Percentiles rank a stretch among this genome's conserved stretches.
phyloP scores from a whole-genome alignment of 1,139 yeast species.

The Pichia kudriavzevii region DNA sequence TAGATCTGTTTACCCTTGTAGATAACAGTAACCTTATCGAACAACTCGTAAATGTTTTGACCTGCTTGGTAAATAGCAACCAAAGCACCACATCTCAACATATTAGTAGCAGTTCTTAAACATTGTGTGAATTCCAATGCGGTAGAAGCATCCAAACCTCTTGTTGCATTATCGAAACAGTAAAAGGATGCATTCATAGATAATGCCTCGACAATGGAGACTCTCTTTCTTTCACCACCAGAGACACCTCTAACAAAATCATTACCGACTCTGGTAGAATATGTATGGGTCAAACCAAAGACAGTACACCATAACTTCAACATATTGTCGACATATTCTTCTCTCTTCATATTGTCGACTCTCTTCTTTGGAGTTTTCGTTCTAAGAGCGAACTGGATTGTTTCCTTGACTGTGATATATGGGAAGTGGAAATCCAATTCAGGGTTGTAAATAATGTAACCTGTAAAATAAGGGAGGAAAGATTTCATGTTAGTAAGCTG shows the following conservation, averaged over 20 bases:
- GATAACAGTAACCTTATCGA: constrained; percentile 63
- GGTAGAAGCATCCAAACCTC: constrained; percentile 70
- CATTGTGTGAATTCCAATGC: constrained; percentile 68
- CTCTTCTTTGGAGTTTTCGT: constrained; percentile 53
- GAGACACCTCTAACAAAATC: constrained; percentile 74
- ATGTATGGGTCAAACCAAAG: constrained; percentile 53
- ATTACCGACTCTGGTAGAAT: constrained; percentile 45
- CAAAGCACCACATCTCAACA: constrained; percentile 52
- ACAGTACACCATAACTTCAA: constrained; percentile 48
- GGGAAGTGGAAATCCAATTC: constrained; percentile 61
- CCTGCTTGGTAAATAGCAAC: constrained; percentile 79
- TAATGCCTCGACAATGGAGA: constrained; percentile 64
- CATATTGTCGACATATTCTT: constrained; percentile 40
- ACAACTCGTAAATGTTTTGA: constrained; percentile 65
- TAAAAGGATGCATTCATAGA: constrained; percentile 56
- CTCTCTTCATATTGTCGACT: constrained; percentile 41
- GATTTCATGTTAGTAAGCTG: constrained; percentile 6
- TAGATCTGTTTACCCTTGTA: constrained; percentile 73
- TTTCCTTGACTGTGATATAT: constrained; percentile 54
- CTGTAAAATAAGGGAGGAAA: constrained; percentile 14
- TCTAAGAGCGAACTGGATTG: constrained; percentile 52
- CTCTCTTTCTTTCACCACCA: constrained; percentile 82
- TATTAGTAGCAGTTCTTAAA: constrained; percentile 51
- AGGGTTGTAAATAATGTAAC: constrained; percentile 52
- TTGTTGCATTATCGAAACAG: constrained; percentile 70